Evolutionary conservation across 2,329 filamentous ascomycete species (phyloP).

Genomic region (Rhytidhysteron rufulum): DNA sequence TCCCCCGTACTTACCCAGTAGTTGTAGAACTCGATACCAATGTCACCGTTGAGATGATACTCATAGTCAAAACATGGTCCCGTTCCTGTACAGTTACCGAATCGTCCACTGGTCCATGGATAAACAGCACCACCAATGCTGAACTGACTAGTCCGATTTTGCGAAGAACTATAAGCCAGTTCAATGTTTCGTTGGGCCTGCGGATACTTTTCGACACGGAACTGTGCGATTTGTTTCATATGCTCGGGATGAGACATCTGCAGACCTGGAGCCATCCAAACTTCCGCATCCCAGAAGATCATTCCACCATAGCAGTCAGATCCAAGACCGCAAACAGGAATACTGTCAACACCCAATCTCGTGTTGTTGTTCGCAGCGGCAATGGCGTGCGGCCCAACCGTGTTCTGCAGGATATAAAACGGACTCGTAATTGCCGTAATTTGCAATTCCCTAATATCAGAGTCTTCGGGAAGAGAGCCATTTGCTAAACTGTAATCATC

Average conservation of each 20-base stretch:
- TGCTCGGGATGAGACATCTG: conserved; percentile 61
- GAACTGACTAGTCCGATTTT: conserved; percentile 56
- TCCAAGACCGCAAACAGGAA: conserved; percentile 64
- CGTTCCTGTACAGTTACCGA: conserved; percentile 63
- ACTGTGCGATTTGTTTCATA: conserved; percentile 61
- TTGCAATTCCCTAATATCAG: conserved; percentile 54
- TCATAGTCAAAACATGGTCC: conserved; percentile 66
- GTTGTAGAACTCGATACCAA: conserved; percentile 59
- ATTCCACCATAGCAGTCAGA: conserved; percentile 65
- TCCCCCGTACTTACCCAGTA: conserved; percentile 60
- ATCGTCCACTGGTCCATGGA: conserved; percentile 65
- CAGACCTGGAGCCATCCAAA: conserved; percentile 67
- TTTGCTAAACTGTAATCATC: conserved; percentile 58
- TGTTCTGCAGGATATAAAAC: conserved; percentile 56
- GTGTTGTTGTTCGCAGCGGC: conserved; percentile 46
- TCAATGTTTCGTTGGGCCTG: conserved; percentile 60
- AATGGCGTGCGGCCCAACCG: conserved; percentile 53
- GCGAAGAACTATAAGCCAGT: conserved; percentile 53
- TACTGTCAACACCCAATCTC: conserved; percentile 57
- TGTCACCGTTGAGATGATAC: conserved; percentile 69
- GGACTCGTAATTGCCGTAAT: conserved; percentile 54
- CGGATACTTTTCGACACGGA: conserved; percentile 54
- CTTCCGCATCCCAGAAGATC: conserved; percentile 64
- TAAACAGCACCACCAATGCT: conserved; percentile 58
- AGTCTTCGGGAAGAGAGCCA: conserved; percentile 55